Conservation (phyloP, 177 flowering plant species). For the Vitis hybrid region DNA sequence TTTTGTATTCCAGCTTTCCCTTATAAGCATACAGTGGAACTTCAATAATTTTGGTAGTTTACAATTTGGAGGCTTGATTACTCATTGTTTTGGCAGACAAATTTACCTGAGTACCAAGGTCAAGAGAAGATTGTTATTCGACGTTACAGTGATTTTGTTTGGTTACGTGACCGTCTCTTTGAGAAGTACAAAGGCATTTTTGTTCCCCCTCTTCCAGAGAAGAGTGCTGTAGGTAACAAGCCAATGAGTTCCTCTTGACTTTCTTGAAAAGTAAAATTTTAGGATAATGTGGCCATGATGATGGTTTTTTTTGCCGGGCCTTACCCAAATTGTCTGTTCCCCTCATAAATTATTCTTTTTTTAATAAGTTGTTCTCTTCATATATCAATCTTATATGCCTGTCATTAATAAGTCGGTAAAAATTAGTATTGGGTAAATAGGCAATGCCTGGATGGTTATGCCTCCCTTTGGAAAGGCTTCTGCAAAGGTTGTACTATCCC, state of each 20-base stretch:
- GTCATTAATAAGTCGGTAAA: too few species aligned
- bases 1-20: too few species aligned
- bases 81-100: conserved; percentile 60
- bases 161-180: conserved; percentile 92
- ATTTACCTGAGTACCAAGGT: conserved; percentile 91
- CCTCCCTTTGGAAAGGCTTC: too few species aligned
- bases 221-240: conserved; percentile 90
- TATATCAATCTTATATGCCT: too few species aligned
- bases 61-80: conserved; percentile 2
- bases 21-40: too few species aligned
- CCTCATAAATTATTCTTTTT: too few species aligned
- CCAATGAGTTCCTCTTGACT: background rate
- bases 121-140: conserved; percentile 95
- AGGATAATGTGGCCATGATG: background rate
- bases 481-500: too few species aligned
- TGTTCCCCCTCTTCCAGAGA: conserved; percentile 98
- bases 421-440: too few species aligned
- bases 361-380: too few species aligned
- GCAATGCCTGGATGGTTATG: too few species aligned
- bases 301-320: background rate
- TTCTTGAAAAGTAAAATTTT: too few species aligned
- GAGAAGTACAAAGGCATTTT: conserved; percentile 95
- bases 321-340: background rate
- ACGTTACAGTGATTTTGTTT: conserved; percentile 96
- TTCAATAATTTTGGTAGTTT: too few species aligned